These are phyloP conservation scores for Thielaviopsis punctulata DNA, from an alignment of 2,329 filamentous ascomycete genomes.

Conservation along the genomic window DNA sequence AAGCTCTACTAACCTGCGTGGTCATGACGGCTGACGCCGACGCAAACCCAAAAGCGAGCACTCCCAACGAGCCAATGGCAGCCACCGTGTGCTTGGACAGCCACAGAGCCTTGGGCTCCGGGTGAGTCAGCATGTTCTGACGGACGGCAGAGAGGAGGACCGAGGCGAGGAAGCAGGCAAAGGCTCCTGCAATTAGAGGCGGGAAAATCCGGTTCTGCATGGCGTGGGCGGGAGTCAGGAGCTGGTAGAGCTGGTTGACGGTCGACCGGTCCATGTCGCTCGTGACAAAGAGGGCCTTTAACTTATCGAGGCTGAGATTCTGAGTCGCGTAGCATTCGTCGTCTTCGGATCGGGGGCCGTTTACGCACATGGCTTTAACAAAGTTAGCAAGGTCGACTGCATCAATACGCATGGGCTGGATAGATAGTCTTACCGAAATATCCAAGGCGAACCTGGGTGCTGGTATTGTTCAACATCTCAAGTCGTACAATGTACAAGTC, in stretches of 20 bases:
- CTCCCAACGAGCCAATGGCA: slow-evolving; percentile 4
- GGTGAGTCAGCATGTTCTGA: slow-evolving; percentile 9
- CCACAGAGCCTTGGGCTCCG: slow-evolving; percentile 6
- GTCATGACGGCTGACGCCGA: slow-evolving; percentile 10
- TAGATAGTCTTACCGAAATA: slow-evolving; percentile 9
- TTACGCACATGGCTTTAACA: slow-evolving; percentile 8
- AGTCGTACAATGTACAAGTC: slow-evolving; percentile 10
- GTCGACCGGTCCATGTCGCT: slow-evolving; percentile 6
- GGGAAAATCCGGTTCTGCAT: slow-evolving; percentile 11
- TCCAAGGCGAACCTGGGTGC: slow-evolving; percentile 8
- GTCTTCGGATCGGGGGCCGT: slow-evolving; percentile 6
- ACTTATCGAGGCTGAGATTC: slow-evolving; percentile 8
- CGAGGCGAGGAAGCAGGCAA: slow-evolving; percentile 9
- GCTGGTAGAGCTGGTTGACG: neutral
- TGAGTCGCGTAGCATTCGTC: slow-evolving; percentile 10
- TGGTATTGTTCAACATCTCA: slow-evolving; percentile 3
- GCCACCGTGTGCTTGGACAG: slow-evolving; percentile 8
- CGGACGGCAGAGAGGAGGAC: slow-evolving; percentile 9
- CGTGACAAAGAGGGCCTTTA: slow-evolving; percentile 9
- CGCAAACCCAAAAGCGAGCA: slow-evolving; percentile 9
- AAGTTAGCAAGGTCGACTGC: neutral
- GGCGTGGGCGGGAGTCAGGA: slow-evolving; percentile 9
- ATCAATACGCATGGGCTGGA: neutral
- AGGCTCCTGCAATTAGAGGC: slow-evolving; percentile 9
- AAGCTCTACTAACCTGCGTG: slow-evolving; percentile 8